Evolutionary conservation across 345 rosid genomes (phyloP).

Genomic region (Erucastrum elatum): DNA sequence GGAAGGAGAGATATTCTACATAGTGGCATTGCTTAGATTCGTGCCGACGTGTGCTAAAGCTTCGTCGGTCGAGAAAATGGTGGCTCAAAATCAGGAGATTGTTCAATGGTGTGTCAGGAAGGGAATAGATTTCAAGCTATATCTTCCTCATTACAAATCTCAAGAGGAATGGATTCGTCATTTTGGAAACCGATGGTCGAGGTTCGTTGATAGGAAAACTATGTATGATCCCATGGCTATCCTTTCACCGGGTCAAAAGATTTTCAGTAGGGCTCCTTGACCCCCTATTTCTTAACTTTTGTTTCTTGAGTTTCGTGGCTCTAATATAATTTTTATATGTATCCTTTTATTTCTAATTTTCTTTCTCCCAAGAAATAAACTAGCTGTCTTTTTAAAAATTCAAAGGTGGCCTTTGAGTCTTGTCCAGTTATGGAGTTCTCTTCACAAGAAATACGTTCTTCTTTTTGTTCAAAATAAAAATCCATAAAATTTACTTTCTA

Average conservation of each 20-base stretch:
- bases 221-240: conserved; percentile 76
- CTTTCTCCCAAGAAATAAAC: conserved; percentile 6
- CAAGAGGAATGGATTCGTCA: conserved; percentile 79
- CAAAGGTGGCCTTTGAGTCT: conserved; percentile 8
- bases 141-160: conserved; percentile 82
- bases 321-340: background rate
- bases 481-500: background rate
- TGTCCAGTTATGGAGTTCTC: conserved; percentile 14
- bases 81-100: conserved; percentile 65
- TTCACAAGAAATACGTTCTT: background rate
- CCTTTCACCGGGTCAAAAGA: conserved; percentile 91
- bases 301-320: background rate
- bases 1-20: conserved; percentile 76
- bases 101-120: conserved; percentile 50
- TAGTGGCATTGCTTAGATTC: conserved; percentile 82
- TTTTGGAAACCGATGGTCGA: conserved; percentile 75
- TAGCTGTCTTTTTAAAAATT: background rate
- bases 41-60: conserved; percentile 42
- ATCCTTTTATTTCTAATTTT: background rate
- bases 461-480: background rate
- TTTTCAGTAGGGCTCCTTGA: conserved; percentile 53
- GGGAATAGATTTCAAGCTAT: conserved; percentile 73
- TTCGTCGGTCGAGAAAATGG: conserved; percentile 49
- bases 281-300: background rate
- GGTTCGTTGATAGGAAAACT: conserved; percentile 63